Evolutionary conservation across 2,329 filamentous ascomycete genomes (phyloP).

Genomic region (Cercospora janseana): DNA sequence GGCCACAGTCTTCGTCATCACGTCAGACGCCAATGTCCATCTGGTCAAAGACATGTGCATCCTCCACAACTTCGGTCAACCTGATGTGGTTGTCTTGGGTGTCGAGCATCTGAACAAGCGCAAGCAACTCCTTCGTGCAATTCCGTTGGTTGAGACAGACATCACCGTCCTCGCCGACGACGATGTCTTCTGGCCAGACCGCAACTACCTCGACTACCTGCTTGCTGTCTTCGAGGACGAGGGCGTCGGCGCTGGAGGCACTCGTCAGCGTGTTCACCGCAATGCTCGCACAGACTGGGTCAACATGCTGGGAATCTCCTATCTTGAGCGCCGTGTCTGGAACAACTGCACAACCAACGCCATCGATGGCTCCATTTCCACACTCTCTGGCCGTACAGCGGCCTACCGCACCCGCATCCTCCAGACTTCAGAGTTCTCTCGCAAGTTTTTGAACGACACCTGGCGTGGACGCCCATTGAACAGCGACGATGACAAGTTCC

Average conservation of each 20-base stretch:
- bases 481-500: conserved; percentile 62
- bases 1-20: conserved; percentile 33
- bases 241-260: conserved; percentile 55
- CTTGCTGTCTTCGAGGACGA: conserved; percentile 45
- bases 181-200: conserved; percentile 38
- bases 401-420: conserved; percentile 54
- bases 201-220: conserved; percentile 34
- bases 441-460: conserved; percentile 50
- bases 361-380: conserved; percentile 59
- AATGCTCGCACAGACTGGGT: conserved; percentile 36
- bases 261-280: conserved; percentile 55
- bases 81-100: conserved; percentile 33
- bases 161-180: conserved; percentile 39
- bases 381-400: conserved; percentile 57
- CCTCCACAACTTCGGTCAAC: conserved; percentile 11
- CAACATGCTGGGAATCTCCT: conserved; percentile 59
- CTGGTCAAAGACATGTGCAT: conserved; percentile 22
- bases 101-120: conserved; percentile 39
- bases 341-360: conserved; percentile 57
- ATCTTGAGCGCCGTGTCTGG: conserved; percentile 62
- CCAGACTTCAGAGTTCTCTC: conserved; percentile 44
- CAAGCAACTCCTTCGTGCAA: conserved; percentile 35
- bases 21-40: conserved; percentile 28
- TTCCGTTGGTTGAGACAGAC: conserved; percentile 31
- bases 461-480: conserved; percentile 54